Evolutionary conservation across 2,329 filamentous ascomycete genomes (phyloP), one percentile per base, ranked within the genome.

Genomic region (Colletotrichum musae): DNA sequence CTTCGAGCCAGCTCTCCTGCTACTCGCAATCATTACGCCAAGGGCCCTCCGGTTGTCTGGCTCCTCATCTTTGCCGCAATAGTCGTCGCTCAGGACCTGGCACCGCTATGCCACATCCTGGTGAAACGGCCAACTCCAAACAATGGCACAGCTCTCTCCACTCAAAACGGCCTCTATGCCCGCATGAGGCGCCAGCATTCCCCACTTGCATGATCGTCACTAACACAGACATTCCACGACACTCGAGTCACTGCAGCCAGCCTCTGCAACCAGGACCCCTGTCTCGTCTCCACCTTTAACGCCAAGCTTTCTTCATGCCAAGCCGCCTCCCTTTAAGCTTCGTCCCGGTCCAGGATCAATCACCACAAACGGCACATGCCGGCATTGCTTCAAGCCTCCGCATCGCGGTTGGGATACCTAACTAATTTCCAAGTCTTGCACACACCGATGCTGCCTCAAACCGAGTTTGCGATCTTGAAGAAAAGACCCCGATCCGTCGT

Each of bases 171-270:
- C 51, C 51, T 32, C 47, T 5, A 57, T 60, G 43, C 56, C 62
- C 54, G 50, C 62, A 60, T 60, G 62, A 69, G 63, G 62, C 56
- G 26, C 62, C 50, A 57, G 60, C 62, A 56, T 47, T 65, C 59
- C 62, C 56, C 66, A 66, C 56, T 28, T 71, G 68, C 68, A 53
- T 71, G 68, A 65, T 69, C 68, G 39, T 69, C 65, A 26, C 65
- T 58, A 32, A 60, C 68, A 58, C 59, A 60, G 51, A 71, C 64
- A 56, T 50, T 53, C 18, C n/a, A 62, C 36, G 24, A 56, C 32
- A 36, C 43, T 9, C 56, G 43, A 60, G 50, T 36, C 32, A 36
- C 32, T 36, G 32, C 32, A 59, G 48, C 57, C 62, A 66, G 52
- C 56, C 54, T 60, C 50, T 32, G 26, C 36, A 21, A n/a, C 32